Base-by-base conservation (phyloP, 106 monocot species). In the Dendrobium officinale region DNA sequence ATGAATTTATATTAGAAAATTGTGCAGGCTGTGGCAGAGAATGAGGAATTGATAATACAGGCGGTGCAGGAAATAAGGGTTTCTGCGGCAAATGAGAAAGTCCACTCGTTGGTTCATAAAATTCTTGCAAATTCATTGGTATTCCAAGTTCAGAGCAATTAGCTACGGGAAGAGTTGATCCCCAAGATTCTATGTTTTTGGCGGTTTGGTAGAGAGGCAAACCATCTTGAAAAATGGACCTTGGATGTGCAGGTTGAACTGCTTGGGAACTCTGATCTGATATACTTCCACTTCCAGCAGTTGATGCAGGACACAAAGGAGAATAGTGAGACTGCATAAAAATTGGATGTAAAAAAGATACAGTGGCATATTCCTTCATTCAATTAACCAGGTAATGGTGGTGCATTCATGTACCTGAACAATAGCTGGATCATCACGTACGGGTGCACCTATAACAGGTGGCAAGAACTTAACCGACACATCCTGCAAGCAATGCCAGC, bases 341-440 rank as follows among this genome's bases (percentile, higher is more conserved):
- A 68, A 27, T 44, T 27, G 41, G 74, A 59, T 31, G 49, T 77
- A 40, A 72, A 68, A 9, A 72, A 67, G 43, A 41, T 6, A 47
- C 27, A 17, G 10, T 16, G 17, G 41, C 67, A 67, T 67, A n/a
- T 3, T 67, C 4, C 4, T 29, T 67, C 9, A 73, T 41, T n/a
- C 15, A 43, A 56, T 17, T 45, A 11, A 9, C 11, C 41, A 40
- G 20, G 22, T 19, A 73, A 55, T 18, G 16, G 58, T 31, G 16
- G 58, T 31, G 48, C 31, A 19, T 17, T 27, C 49, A 54, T 5
- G 73, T 85, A 92, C 94, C 90, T 97, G 94, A 79, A 97, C 92
- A 67, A 94, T 97, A 49, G 96, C 94, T 82, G 96, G 94, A 81
- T 97, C 96, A 85, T 88, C 89, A 81, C 89, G 92, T 77, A 91